Evolutionary conservation across 2,329 filamentous ascomycete species (phyloP), one percentile per base, ranked within the genome.

Genomic region (Didymella lethalis): DNA sequence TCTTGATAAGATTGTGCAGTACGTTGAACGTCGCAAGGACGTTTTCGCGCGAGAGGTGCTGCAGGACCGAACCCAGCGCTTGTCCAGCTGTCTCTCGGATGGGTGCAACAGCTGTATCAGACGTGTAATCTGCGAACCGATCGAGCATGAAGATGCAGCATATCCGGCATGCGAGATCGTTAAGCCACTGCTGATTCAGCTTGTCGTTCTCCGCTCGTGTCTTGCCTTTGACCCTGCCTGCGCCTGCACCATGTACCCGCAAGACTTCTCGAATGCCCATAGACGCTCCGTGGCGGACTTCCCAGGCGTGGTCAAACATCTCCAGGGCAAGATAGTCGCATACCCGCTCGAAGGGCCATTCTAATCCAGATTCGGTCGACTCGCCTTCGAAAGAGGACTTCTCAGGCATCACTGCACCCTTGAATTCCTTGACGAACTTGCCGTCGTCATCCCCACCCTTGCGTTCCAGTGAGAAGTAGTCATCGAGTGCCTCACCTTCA

Each of bases 81-180:
- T 99, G 95, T 45, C 95, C 95, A 40, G 96, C 91, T 0, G 93
- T 97, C 80, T 99, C 95, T 64, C 95, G 86, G 64, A 99, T 97
- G 0, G 95, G 95, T 0, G 95, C 95, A 40, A 99, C 93, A 0
- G 96, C 96, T 52, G 92, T 99, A 76, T 99, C 95, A 5, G 93
- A 97, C 59, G 96, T 95, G 79, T 97, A 99, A 74, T 99, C 95
- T 56, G 93, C 96, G 73, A 99, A 99, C 52, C 93, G 89, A 79
- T 99, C 95, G 16, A 99, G 87, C 88, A 99, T 97, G 70, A 99
- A 89, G 51, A 99, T 93, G 74, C 92, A 97, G 77, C 93, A 94
- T 48, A 99, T 85, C 26, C 95, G 90, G 71, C 93, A 97, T n/a
- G 93, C 92, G 50, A 99, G 84, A 72, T 99, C 94, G 72, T 98